Conservation (phyloP, 345 rosid genomes). For the Citrus glauca region DNA sequence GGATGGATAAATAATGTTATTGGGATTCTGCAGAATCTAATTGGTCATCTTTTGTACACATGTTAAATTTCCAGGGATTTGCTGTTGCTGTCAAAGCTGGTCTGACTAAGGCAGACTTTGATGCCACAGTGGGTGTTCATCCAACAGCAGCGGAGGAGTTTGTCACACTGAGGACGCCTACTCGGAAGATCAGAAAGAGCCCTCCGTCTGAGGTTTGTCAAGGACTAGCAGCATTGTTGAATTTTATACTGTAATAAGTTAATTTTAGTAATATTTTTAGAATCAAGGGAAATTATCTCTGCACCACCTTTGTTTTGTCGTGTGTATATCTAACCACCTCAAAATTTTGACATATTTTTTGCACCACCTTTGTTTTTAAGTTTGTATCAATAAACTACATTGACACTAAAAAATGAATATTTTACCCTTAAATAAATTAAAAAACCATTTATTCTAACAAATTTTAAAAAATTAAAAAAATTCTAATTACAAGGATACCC, state of each 20-base stretch:
- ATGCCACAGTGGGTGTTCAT: constrained; percentile 87
- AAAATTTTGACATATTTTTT: no score
- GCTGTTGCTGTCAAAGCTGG: constrained; percentile 95
- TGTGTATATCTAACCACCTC: no score
- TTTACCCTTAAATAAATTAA: no score
- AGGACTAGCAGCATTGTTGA: constrained; percentile 1
- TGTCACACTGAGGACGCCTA: constrained; percentile 85
- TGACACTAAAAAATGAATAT: no score
- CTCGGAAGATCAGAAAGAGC: constrained; percentile 60
- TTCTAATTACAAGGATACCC: no score
- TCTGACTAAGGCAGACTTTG: constrained; percentile 81
- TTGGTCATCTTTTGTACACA: background rate
- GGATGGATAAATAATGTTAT: background rate
- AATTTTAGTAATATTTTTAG: background rate
- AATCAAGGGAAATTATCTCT: no score
- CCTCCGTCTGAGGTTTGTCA: constrained; percentile 65
- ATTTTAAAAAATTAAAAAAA: no score
- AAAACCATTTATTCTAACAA: no score
- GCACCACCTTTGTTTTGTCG: no score
- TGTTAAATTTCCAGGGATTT: constrained; percentile 51
- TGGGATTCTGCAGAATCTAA: background rate
- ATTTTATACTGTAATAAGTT: background rate
- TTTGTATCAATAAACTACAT: no score
- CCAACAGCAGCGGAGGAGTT: constrained; percentile 93
- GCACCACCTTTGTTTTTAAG: no score